Conservation (phyloP, 768 basidiomycete species). For the Pleurotus ostreatus region DNA sequence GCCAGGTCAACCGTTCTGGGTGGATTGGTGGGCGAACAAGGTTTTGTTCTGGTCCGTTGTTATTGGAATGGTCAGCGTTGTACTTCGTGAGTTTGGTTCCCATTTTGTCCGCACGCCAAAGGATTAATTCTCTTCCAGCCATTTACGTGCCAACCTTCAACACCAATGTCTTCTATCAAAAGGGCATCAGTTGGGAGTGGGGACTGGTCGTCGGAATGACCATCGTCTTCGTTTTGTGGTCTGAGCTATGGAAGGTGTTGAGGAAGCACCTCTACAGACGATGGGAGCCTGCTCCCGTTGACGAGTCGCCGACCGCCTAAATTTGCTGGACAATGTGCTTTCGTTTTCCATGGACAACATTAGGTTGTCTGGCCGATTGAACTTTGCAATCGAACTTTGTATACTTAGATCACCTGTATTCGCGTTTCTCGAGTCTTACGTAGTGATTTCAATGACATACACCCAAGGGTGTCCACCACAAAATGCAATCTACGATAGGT, state of each 20-base stretch:
- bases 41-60: slow-evolving; percentile 30
- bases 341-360: background rate
- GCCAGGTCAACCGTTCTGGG: slow-evolving; percentile 29
- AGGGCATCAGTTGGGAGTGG: slow-evolving; percentile 36
- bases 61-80: slow-evolving; percentile 31
- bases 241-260: slow-evolving; percentile 34
- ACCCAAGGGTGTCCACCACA: no score
- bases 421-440: no score
- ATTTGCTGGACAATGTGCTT: background rate
- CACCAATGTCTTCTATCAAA: slow-evolving; percentile 33
- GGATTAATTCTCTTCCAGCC: slow-evolving; percentile 15
- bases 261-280: slow-evolving; percentile 23
- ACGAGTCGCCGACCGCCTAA: background rate
- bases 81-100: slow-evolving; percentile 26
- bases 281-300: slow-evolving; percentile 16
- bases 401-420: no score
- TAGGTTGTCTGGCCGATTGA: background rate
- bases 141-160: slow-evolving; percentile 36
- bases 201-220: slow-evolving; percentile 34
- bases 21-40: slow-evolving; percentile 30
- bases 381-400: background rate
- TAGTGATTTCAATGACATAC: no score
- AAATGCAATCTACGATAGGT: no score
- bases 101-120: background rate
- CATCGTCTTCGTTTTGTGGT: slow-evolving; percentile 29